Evolutionary conservation across 495 filamentous ascomycete species (phyloP), one percentile per base, ranked within the genome.

Genomic region (Evansstolkia leycettana): DNA sequence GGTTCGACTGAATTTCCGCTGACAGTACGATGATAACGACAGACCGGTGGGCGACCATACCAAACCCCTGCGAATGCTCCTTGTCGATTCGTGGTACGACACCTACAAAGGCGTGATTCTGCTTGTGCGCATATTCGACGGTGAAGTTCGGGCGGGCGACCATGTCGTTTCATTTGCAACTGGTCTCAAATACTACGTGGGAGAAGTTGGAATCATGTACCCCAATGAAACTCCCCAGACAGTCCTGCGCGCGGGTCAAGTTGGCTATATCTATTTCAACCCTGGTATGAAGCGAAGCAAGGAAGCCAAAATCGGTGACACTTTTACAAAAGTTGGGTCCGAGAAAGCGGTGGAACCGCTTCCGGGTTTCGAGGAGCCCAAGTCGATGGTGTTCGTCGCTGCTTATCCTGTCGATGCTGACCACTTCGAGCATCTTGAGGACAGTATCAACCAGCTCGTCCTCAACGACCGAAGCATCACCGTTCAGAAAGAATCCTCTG

Each of bases 81-180:
- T 98, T 14, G 87, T 98, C 28, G 90, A 98, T 52, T 94, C 86
- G 5, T 98, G 90, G 90, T 98, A 98, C 52, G 84, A 92, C 41
- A 84, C 76, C 30, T 98, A 94, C 58, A 84, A 82, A 42, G 90
- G 90, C 12, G 90, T 98, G 17, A 84, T 98, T 25, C 70, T 94
- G 34, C 69, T 98, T 7, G 85, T 98, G 23, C 72, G 90, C 10
- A 67, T 98, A 30, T 98, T 98, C 49, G 86, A 96, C 41, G 90
- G 90, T 11, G 72, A 74, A 37, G 66, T 96, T 31, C 76, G 70
- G 41, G 70, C 86, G 1, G 92, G 90, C 2, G 84, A 96, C 43
- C 75, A 82, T 31, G 57, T 96, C 12, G 59, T 78, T 3, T 93
- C 85, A 3, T 84, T 94, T 43, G 89, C 76, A 2, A 96, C 92